Evolutionary conservation across 2,329 filamentous ascomycete genomes (phyloP).

Genomic region (Talaromyces sp.): DNA sequence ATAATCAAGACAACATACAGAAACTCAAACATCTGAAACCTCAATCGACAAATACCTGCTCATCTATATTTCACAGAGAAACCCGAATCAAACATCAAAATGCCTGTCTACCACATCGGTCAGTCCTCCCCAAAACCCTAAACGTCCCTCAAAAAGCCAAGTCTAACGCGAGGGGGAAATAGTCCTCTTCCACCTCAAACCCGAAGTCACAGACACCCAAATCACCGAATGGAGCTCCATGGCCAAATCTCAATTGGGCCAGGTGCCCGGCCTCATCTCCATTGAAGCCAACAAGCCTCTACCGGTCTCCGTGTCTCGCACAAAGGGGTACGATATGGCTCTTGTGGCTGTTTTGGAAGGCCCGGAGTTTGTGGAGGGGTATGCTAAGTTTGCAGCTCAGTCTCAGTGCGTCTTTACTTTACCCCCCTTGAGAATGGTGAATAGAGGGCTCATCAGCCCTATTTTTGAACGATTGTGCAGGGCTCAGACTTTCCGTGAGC

Average conservation of each 20-base stretch:
- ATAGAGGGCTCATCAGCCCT: background rate
- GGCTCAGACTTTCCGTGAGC: conserved; percentile 38
- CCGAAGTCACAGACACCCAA: conserved; percentile 33
- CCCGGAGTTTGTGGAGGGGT: conserved; percentile 40
- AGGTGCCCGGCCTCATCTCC: conserved; percentile 41
- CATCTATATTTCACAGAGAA: background rate
- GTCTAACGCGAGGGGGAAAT: too few species aligned
- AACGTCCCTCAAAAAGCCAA: too few species aligned
- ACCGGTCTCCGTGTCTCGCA: conserved; percentile 39
- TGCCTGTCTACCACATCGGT: conserved; percentile 37
- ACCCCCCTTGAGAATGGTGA: background rate
- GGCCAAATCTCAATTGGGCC: conserved; percentile 39
- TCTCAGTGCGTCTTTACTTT: conserved; percentile 36
- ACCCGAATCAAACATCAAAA: background rate
- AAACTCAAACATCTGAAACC: background rate
- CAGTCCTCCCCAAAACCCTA: conserved; percentile 7
- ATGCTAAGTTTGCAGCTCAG: conserved; percentile 47
- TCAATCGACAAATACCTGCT: background rate
- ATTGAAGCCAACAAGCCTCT: conserved; percentile 37
- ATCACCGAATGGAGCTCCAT: conserved; percentile 30
- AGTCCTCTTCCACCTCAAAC: conserved; percentile 46
- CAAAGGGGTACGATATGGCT: conserved; percentile 46
- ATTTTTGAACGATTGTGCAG: conserved; percentile 22
- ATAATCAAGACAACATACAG: background rate
- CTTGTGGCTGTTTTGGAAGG: conserved; percentile 47